Conservation (phyloP, 1,139 yeast species). For the Nakaseomyces nivariensis region DNA sequence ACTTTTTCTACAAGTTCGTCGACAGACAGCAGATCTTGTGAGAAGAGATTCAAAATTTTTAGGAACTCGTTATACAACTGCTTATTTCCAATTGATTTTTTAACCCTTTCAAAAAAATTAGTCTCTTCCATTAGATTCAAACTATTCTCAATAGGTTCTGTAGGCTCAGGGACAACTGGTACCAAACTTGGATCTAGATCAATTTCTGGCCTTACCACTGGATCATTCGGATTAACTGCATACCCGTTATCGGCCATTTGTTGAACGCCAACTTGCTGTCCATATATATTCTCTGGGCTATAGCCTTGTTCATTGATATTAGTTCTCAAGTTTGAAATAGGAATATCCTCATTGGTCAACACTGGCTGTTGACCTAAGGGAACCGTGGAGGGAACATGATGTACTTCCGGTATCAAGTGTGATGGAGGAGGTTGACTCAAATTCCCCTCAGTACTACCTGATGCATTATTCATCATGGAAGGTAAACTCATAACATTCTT, state of each 20-base stretch:
- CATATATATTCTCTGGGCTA: neutral
- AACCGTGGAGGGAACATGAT: neutral
- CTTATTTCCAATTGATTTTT: constrained; percentile 80
- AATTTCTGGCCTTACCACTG: constrained; percentile 41
- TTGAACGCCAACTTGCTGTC: constrained; percentile 3
- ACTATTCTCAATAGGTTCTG: constrained; percentile 54
- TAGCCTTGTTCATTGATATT: constrained; percentile 2
- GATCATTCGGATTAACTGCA: constrained; percentile 29
- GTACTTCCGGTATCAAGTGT: neutral
- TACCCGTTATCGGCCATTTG: constrained; percentile 25
- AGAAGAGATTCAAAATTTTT: constrained; percentile 73
- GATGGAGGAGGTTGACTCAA: neutral
- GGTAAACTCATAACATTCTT: constrained; percentile 3
- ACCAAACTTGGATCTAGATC: constrained; percentile 59
- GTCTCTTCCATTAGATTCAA: constrained; percentile 73
- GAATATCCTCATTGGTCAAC: constrained; percentile 21
- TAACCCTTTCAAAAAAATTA: constrained; percentile 82
- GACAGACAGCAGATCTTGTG: constrained; percentile 84
- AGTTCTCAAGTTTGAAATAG: constrained; percentile 31
- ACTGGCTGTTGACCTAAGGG: neutral
- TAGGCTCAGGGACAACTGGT: constrained; percentile 82
- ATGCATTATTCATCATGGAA: constrained; percentile 2
- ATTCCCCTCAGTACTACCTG: neutral
- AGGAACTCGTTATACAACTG: constrained; percentile 86
- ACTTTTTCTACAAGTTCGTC: constrained; percentile 73